These are phyloP conservation scores for Ophiostoma himal-ulmi DNA, from an alignment of 2,329 filamentous ascomycete genomes.

Conservation along the genomic window DNA sequence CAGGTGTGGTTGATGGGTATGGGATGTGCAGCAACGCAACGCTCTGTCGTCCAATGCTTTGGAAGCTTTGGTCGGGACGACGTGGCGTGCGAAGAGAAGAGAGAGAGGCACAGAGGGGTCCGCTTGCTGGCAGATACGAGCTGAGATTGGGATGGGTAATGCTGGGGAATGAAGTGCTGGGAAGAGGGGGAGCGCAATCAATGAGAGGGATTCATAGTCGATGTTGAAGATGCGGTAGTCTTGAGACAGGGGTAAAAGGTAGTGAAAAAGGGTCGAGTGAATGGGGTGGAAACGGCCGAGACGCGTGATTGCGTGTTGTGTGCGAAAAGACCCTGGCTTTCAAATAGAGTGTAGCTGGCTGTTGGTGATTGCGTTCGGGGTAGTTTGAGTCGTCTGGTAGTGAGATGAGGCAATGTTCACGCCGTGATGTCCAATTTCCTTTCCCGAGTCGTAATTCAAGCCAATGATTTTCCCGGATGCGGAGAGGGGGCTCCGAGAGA, in stretches of 20 bases:
- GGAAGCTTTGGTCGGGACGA: conserved; percentile 17
- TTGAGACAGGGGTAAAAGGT: neutral
- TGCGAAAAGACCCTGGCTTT: neutral
- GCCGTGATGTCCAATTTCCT: neutral
- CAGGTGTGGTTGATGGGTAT: neutral
- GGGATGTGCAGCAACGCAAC: conserved; percentile 9
- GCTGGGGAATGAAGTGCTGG: neutral
- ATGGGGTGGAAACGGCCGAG: neutral
- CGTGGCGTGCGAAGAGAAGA: conserved; percentile 22
- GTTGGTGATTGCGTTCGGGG: neutral
- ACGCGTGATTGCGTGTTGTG: neutral
- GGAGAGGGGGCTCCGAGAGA: neutral
- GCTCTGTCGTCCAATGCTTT: conserved; percentile 21
- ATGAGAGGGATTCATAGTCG: conserved; percentile 34
- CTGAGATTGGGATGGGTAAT: neutral
- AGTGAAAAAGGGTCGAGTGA: neutral
- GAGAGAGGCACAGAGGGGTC: neutral
- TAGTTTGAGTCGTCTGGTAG: neutral
- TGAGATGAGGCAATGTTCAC: neutral
- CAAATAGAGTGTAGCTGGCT: neutral
- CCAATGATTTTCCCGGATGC: neutral
- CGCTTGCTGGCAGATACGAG: conserved; percentile 10
- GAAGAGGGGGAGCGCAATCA: conserved; percentile 25
- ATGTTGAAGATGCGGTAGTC: conserved; percentile 13
- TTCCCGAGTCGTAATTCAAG: neutral